Base-by-base conservation (phyloP, 2,329 filamentous ascomycete genomes). In the Aureobasidium sp. region DNA sequence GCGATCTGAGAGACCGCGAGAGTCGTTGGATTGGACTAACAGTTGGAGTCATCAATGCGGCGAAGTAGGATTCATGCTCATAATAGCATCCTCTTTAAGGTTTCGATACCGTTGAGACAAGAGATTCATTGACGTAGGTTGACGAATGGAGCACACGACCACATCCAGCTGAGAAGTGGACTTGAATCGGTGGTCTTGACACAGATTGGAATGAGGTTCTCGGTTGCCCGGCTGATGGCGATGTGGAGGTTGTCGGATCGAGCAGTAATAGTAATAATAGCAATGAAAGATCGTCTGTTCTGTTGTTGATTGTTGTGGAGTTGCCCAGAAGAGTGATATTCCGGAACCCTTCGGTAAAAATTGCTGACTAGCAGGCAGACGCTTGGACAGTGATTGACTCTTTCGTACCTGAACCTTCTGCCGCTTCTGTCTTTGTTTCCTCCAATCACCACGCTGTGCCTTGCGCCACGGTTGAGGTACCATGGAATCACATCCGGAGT, bases 1-100 rank as follows among this genome's bases (percentile, higher is more conserved):
- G 65, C 48, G 75, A 78, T 66, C 67, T 78, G 48, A 72, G 70
- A 62, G 67, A 37, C 36, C 55, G 49, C 1, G 66, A 69, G 44
- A 70, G 69, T 29, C 63, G 65, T 47, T 76, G 71, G 68, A 67
- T 69, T 59, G 73, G 74, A 30, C 67, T 63, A 52, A 70, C 66
- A 25, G 76, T 77, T 2, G 74, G 72, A 21, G 63, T 75, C 32
- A 76, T 73, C 54, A 67, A 72, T 59, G 63, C 30, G 37, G 67
- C 32, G 32, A 61, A 53, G 41, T 61, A 39, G 13, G 21, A 21
- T 16, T 25, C n/a, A 11, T 21, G 47, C 30, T 11, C 34, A 52
- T 25, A 10, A 52, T 37, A 52, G 32, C 16, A 21, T 32, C 21
- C 10, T 5, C 13, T 21, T 37, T 52, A 39, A 52, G 49, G 49